Conservation (phyloP, 352 stramenopile genomes). For the Pythium myriotylum region DNA sequence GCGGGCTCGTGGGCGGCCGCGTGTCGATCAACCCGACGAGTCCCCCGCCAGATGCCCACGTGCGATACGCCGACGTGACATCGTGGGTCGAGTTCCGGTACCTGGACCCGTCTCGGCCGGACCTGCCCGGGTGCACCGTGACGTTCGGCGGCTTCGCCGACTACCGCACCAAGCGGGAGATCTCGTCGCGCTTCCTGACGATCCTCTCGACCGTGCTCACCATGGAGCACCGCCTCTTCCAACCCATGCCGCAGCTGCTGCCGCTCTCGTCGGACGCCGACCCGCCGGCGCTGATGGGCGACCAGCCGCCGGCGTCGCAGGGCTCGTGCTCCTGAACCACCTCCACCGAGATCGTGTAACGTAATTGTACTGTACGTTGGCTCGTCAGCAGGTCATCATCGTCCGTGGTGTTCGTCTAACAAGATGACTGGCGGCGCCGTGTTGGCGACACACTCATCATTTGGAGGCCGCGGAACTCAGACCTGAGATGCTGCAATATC, state of each 20-base stretch:
- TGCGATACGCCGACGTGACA: conserved; percentile 38
- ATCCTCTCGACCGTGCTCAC: conserved; percentile 42
- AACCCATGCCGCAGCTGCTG: conserved; percentile 32
- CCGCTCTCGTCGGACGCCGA: conserved; percentile 6
- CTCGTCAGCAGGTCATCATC: no score
- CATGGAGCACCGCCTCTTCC: conserved; percentile 38
- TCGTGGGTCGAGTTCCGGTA: conserved; percentile 44
- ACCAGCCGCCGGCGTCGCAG: background rate
- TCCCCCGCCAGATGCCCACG: conserved; percentile 12
- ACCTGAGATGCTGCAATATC: background rate
- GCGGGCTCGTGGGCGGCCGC: conserved; percentile 37
- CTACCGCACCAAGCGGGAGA: conserved; percentile 42
- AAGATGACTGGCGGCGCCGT: no score
- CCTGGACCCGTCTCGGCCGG: conserved; percentile 30
- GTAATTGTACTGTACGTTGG: conserved; percentile 5
- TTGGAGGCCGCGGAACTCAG: background rate
- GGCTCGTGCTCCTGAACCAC: background rate
- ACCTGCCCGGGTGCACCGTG: conserved; percentile 31
- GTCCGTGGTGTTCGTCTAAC: no score
- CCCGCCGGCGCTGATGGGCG: background rate
- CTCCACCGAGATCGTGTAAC: background rate
- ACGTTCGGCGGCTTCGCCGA: conserved; percentile 42
- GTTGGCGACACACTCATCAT: background rate
- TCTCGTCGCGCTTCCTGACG: conserved; percentile 39
- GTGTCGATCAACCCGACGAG: conserved; percentile 39